Base-by-base conservation (phyloP, 345 rosid genomes). In the rapeseed (Brassica napus) region DNA sequence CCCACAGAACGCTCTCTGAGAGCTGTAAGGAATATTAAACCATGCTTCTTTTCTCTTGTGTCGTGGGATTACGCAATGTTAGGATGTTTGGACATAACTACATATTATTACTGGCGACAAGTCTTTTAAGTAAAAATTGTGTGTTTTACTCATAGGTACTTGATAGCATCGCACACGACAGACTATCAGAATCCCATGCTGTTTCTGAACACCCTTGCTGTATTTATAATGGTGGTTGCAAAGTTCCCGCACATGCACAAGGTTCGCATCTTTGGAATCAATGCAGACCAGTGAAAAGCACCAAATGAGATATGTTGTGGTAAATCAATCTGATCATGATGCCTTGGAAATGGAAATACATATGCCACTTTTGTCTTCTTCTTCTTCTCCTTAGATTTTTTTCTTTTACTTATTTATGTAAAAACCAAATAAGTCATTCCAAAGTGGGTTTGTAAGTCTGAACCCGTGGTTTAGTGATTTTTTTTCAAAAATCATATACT, bases 211-310 rank as follows among this genome's bases (percentile, higher is more conserved):
- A 89, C 95, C 0, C 68, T 87, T 42, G 95, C 91, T 8, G 90
- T 89, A 23, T 65, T 86, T 21, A 85, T 90, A 16, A 86, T 89
- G 64, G 93, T 89, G 5, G 82, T 91, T 18, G 95, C 93, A 15
- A 91, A 89, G 83, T 91, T 89, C 78, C 91, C 90, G 16, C 87
- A 89, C 82, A 91, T 91, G 95, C 93, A 91, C 86, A 86, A 87
- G 83, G 93, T 89, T 69, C 91, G 95, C 16, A 87, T 91, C 84
- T 89, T 91, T 64, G 95, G 95, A 61, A 91, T 91, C 81, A 91
- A 66, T 86, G 86, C 71, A 4, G 54, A 52, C 23, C 77, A 74
- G 24, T 74, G 23, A 54, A 32, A 18, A 18, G 23, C 65, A 61
- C 65, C 65, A 61, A 47, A 15, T 61, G 31, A 23, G 63, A 59